Base-by-base conservation (phyloP, 2,329 filamentous ascomycete species). In the Scytalidium lignicola region DNA sequence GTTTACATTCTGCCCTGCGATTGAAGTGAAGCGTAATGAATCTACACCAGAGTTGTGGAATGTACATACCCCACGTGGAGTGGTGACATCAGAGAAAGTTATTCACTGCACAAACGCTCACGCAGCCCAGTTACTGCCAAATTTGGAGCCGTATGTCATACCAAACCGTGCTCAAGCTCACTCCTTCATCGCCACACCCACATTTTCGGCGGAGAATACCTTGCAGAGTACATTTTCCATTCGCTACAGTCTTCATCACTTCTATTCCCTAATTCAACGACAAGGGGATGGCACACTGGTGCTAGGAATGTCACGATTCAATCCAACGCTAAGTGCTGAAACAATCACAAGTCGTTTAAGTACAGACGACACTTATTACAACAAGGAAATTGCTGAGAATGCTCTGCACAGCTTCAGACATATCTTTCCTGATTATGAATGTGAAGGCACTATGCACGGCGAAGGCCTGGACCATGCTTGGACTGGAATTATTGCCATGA, bases 191-290 rank as follows among this genome's bases (percentile, higher is more conserved):
- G 70, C 73, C 0, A 63, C 64, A 2, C 48, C 63, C 0, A 57
- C 64, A 6, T 65, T 74, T 7, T 63, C 63, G 8, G 69, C 65
- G 0, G 49, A 55, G 1, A 64, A 65, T 1, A 43, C 59, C 2
- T 57, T 74, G 4, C 55, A 53, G 12, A 68, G 57, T 44, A 76
- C 74, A 0, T 70, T 73, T 55, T 74, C 72, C 1, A 55, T 76
- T 12, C 66, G 73, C 8, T 72, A 75, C 48, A 67, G 67, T 40
- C 62, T 75, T 1, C 62, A 68, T 22, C 71, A 74, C 52, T 76
- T 74, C 62, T 76, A 74, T 58, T 75, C 72, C 0, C 57, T 76
- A n/a, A 73, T 73, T 15, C 73, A 75, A 55, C 64, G 72, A 3
- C 57, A 61, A 41, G 61, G 61, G 1, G 71, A 74, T 47, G 72